phyloP scores from a whole-genome alignment of 805 yeast species.

The Lipomyces starkeyi region DNA sequence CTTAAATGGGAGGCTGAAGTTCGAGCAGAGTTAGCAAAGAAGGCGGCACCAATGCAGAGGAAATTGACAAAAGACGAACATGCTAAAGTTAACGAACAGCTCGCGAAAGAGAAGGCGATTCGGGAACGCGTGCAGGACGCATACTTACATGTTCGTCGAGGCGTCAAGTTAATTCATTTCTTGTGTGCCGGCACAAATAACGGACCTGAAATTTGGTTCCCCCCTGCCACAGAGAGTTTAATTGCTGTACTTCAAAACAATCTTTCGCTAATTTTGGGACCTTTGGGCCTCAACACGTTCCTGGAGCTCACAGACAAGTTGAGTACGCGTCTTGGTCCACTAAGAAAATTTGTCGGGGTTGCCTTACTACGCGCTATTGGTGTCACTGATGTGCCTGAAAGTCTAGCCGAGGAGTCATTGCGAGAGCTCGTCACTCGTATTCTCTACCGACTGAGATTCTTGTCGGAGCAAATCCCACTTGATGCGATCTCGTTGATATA shows the following conservation, averaged over 20 bases:
- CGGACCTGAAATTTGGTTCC: slow-evolving; percentile 73
- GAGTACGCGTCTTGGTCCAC: slow-evolving; percentile 58
- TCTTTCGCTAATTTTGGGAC: slow-evolving; percentile 51
- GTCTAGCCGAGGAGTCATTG: slow-evolving; percentile 58
- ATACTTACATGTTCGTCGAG: slow-evolving; percentile 53
- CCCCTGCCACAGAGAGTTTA: slow-evolving; percentile 61
- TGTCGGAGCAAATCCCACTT: slow-evolving; percentile 73
- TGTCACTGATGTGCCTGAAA: slow-evolving; percentile 48
- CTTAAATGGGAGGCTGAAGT: slow-evolving; percentile 88
- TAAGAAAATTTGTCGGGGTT: slow-evolving; percentile 65
- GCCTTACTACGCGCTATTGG: slow-evolving; percentile 67
- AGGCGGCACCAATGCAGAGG: slow-evolving; percentile 45
- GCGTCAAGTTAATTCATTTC: slow-evolving; percentile 58
- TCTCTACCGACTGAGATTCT: slow-evolving; percentile 74
- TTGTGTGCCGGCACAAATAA: slow-evolving; percentile 67
- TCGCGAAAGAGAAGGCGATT: slow-evolving; percentile 64
- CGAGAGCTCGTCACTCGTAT: slow-evolving; percentile 65
- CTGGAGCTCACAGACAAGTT: slow-evolving; percentile 60
- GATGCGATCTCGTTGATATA: slow-evolving; percentile 73
- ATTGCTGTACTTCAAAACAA: slow-evolving; percentile 53
- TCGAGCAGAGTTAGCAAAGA: slow-evolving; percentile 67
- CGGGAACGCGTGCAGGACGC: slow-evolving; percentile 54
- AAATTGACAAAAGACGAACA: slow-evolving; percentile 82
- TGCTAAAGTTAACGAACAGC: slow-evolving; percentile 62
- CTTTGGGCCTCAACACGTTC: slow-evolving; percentile 56